These are phyloP conservation scores for Tilletiopsis washingtonensis DNA, from an alignment of 1,284 basidiomycete genomes.

Conservation along the genomic window DNA sequence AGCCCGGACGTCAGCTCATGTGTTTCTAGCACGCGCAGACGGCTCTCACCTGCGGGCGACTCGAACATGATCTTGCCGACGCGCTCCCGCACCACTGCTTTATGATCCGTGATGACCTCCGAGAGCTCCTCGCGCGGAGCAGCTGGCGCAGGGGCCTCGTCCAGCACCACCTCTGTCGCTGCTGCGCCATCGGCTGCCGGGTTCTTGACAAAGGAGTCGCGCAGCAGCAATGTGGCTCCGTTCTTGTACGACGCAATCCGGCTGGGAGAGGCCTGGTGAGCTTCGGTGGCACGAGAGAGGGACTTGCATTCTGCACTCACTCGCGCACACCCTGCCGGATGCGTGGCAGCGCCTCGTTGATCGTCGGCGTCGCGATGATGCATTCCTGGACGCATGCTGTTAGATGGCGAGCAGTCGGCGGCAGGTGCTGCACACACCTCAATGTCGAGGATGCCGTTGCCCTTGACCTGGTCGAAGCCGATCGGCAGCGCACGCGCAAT, in stretches of 20 bases:
- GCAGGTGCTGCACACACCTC: slow-evolving; percentile 70
- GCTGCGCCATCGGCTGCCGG: no score
- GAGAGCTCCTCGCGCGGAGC: slow-evolving; percentile 15
- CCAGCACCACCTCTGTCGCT: no score
- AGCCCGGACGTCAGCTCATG: background rate
- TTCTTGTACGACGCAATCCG: slow-evolving; percentile 74
- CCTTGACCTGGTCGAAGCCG: slow-evolving; percentile 78
- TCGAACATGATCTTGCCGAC: slow-evolving; percentile 77
- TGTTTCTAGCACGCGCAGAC: slow-evolving; percentile 34
- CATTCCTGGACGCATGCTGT: no score
- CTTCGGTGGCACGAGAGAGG: slow-evolving; percentile 8
- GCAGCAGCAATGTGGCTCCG: slow-evolving; percentile 81
- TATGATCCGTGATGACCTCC: slow-evolving; percentile 64
- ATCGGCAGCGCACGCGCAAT: slow-evolving; percentile 64
- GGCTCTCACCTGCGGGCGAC: slow-evolving; percentile 59
- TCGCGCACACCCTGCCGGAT: slow-evolving; percentile 63
- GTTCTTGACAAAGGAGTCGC: slow-evolving; percentile 67
- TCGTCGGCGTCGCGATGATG: slow-evolving; percentile 74
- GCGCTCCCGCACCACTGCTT: slow-evolving; percentile 69
- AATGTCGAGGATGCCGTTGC: slow-evolving; percentile 75
- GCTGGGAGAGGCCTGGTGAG: slow-evolving; percentile 49
- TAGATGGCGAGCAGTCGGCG: no score
- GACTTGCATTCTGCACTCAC: slow-evolving; percentile 51
- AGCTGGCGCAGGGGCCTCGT: slow-evolving; percentile 60
- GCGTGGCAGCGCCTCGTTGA: slow-evolving; percentile 63